Evolutionary conservation across 805 yeast species (phyloP).

Genomic region (Zygosaccharomyces pseudorouxii): DNA sequence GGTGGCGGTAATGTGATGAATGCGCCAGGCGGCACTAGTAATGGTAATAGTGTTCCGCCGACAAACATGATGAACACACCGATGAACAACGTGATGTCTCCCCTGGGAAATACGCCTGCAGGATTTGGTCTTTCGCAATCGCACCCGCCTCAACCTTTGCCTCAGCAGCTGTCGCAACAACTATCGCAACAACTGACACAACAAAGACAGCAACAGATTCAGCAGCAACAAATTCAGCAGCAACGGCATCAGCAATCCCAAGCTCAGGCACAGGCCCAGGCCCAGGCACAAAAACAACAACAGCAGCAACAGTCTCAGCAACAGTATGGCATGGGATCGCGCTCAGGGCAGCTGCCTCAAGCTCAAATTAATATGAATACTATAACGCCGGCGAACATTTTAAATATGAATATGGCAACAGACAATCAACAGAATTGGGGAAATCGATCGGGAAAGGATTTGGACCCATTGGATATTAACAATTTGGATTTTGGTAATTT

Average conservation of each 20-base stretch:
- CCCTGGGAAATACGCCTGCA: conserved; percentile 10
- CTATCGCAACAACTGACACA: conserved; percentile 5
- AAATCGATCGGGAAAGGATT: conserved; percentile 11
- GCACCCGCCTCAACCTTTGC: conserved; percentile 5
- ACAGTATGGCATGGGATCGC: conserved; percentile 6
- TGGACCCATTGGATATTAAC: conserved; percentile 26
- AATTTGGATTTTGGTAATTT: conserved; percentile 29
- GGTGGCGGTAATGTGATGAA: neutral
- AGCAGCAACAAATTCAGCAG: conserved; percentile 10
- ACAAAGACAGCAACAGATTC: conserved; percentile 3
- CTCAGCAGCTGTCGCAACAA: conserved; percentile 6
- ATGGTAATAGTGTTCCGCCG: conserved; percentile 19
- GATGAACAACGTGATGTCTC: conserved; percentile 22
- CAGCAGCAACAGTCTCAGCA: conserved; percentile 10
- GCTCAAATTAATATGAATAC: conserved; percentile 16
- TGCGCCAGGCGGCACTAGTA: conserved; percentile 1
- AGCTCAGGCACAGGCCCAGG: conserved; percentile 5
- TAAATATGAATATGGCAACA: conserved; percentile 19
- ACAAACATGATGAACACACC: conserved; percentile 24
- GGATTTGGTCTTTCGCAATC: conserved; percentile 7
- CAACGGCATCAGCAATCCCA: conserved; percentile 4
- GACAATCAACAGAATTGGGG: conserved; percentile 13
- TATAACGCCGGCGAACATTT: conserved; percentile 23
- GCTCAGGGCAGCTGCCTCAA: conserved; percentile 8
- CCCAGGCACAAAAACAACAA: conserved; percentile 6